Evolutionary conservation across 108 stramenopile species (phyloP).

Genomic region (Cyclotella sp.): DNA sequence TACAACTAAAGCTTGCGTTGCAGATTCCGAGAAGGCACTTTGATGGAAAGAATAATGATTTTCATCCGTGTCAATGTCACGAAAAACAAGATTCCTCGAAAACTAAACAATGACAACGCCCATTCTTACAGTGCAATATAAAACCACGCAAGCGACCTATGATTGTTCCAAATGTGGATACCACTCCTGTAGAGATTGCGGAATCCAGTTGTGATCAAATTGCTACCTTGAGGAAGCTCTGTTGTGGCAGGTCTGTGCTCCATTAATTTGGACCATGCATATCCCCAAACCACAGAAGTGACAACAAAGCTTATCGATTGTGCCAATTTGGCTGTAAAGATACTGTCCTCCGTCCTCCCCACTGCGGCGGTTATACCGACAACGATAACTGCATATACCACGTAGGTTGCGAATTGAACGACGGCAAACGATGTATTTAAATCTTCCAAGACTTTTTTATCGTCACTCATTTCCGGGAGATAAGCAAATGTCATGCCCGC

Average conservation of each 20-base stretch:
- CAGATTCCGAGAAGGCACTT: conserved; percentile 46
- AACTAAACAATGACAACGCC: not conserved
- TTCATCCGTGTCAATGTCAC: not conserved
- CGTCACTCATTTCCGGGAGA: conserved; percentile 73
- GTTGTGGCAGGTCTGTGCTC: conserved; percentile 51
- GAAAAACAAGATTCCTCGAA: too few relatives aligned
- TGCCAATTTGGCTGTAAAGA: conserved; percentile 53
- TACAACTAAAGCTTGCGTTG: conserved; percentile 28
- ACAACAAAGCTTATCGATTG: conserved; percentile 53
- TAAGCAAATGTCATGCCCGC: conserved; percentile 73
- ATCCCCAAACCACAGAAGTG: conserved; percentile 30
- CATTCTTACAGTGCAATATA: conserved; percentile 26
- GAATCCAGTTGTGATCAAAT: conserved; percentile 33
- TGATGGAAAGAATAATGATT: not conserved
- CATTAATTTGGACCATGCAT: conserved; percentile 64
- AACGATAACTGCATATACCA: conserved; percentile 55
- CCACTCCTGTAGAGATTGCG: conserved; percentile 22
- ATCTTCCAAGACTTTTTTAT: conserved; percentile 56
- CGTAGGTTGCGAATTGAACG: conserved; percentile 55
- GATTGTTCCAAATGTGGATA: conserved; percentile 22
- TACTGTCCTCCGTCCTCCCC: conserved; percentile 45
- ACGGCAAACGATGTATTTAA: conserved; percentile 70
- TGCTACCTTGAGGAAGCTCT: conserved; percentile 38
- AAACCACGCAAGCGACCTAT: conserved; percentile 33
- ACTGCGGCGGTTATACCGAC: conserved; percentile 45